phyloP scores from a whole-genome alignment of 2,329 filamentous ascomycete species.

The Colletotrichum sansevieriae region DNA sequence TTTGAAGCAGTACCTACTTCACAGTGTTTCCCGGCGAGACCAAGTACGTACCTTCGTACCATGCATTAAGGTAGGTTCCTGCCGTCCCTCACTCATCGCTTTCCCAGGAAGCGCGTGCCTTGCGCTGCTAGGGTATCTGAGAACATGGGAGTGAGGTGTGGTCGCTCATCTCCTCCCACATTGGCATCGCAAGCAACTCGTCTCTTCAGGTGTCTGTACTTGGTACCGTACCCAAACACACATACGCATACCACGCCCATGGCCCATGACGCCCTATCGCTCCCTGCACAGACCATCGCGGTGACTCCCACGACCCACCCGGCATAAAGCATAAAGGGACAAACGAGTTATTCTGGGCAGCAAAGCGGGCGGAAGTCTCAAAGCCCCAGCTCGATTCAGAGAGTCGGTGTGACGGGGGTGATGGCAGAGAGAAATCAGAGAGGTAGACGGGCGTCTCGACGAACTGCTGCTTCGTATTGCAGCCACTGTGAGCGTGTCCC shows the following conservation, averaged over 20 bases:
- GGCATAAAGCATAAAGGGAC: slow-evolving; percentile 5
- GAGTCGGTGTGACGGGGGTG: slow-evolving; percentile 27
- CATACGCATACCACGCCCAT: slow-evolving; percentile 9
- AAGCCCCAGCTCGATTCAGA: slow-evolving; percentile 2
- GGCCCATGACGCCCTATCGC: neutral
- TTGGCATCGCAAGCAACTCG: slow-evolving; percentile 5
- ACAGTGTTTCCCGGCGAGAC: slow-evolving; percentile 5
- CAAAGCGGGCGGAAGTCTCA: neutral
- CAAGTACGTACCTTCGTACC: neutral
- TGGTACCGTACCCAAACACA: slow-evolving; percentile 26
- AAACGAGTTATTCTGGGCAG: slow-evolving; percentile 10
- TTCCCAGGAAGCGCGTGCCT: no score
- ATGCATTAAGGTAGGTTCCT: neutral
- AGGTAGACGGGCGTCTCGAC: slow-evolving; percentile 9
- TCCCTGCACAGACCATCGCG: slow-evolving; percentile 9
- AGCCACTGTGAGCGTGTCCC: slow-evolving; percentile 24
- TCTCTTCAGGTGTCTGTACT: slow-evolving; percentile 3
- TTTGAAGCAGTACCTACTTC: slow-evolving; percentile 19
- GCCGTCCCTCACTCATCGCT: no score
- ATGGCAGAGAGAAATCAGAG: neutral
- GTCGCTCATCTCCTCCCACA: slow-evolving; percentile 9
- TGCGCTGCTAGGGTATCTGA: neutral
- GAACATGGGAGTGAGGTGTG: slow-evolving; percentile 14
- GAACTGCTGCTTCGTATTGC: slow-evolving; percentile 23
- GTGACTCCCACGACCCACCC: neutral